Conservation (phyloP, 768 basidiomycete genomes). For the Termitomyces titanicus region DNA sequence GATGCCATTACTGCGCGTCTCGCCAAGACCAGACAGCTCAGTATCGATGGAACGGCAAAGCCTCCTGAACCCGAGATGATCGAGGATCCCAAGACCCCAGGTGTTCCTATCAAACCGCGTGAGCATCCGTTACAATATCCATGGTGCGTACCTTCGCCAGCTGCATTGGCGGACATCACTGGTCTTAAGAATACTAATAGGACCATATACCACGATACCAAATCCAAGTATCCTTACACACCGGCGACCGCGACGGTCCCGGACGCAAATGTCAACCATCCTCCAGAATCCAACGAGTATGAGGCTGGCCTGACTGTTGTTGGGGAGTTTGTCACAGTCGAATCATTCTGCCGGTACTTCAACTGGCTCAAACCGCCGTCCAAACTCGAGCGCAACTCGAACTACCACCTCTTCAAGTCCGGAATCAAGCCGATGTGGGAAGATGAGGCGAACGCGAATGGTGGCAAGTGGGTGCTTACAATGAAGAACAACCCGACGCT, state of each 20-base stretch:
- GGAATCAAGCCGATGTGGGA: slow-evolving; percentile 99
- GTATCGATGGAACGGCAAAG: slow-evolving; percentile 59
- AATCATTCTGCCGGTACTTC: slow-evolving; percentile 87
- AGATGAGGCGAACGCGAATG: slow-evolving; percentile 85
- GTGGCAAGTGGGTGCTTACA: slow-evolving; percentile 94
- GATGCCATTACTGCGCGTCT: slow-evolving; percentile 82
- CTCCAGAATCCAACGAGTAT: slow-evolving; percentile 70
- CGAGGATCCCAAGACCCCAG: slow-evolving; percentile 81
- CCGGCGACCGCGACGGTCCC: slow-evolving; percentile 34
- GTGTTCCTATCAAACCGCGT: slow-evolving; percentile 62
- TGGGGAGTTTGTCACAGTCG: slow-evolving; percentile 88
- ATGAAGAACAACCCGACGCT: slow-evolving; percentile 81
- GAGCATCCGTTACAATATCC: slow-evolving; percentile 84
- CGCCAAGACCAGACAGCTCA: slow-evolving; percentile 65
- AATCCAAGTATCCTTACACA: slow-evolving; percentile 63
- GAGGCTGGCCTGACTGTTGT: slow-evolving; percentile 85
- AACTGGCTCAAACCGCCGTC: slow-evolving; percentile 94
- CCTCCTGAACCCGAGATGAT: slow-evolving; percentile 78
- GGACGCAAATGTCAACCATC: slow-evolving; percentile 31
- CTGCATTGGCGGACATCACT: neutral
- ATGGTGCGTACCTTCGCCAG: slow-evolving; percentile 51
- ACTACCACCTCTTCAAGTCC: slow-evolving; percentile 93
- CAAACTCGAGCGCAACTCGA: slow-evolving; percentile 82
- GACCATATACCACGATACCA: slow-evolving; percentile 90
- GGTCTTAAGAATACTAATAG: slow-evolving; percentile 37